These are phyloP conservation scores for Trichosporon sp. DNA, from an alignment of 1,284 basidiomycete genomes.

Conservation along the genomic window DNA sequence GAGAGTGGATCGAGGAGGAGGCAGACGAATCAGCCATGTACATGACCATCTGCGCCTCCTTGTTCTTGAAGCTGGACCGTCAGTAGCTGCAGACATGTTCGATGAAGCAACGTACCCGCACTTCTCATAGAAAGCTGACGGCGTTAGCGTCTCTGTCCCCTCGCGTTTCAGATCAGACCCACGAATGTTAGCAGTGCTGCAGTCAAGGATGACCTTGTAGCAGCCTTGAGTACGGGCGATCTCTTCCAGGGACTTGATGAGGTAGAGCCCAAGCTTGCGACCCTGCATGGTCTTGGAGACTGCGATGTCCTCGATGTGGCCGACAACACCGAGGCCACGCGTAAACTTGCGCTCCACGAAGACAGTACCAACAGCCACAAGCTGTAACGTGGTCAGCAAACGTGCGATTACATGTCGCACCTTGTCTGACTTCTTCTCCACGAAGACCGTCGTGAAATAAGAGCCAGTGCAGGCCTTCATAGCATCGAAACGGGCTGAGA, in stretches of 20 bases:
- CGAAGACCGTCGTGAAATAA: slow-evolving; percentile 82
- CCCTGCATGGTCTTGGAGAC: slow-evolving; percentile 85
- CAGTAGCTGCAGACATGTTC: neutral
- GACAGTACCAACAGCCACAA: slow-evolving; percentile 79
- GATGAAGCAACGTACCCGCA: slow-evolving; percentile 59
- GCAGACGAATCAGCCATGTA: slow-evolving; percentile 32
- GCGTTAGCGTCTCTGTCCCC: slow-evolving; percentile 8
- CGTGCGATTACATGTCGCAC: slow-evolving; percentile 11
- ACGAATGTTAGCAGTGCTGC: slow-evolving; percentile 86
- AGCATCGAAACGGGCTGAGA: slow-evolving; percentile 58
- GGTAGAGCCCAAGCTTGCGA: slow-evolving; percentile 71
- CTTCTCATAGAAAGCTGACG: slow-evolving; percentile 88
- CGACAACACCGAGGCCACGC: slow-evolving; percentile 70
- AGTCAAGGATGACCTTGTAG: slow-evolving; percentile 97
- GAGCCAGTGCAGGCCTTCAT: slow-evolving; percentile 54
- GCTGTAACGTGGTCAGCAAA: slow-evolving; percentile 32
- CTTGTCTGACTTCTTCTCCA: slow-evolving; percentile 66
- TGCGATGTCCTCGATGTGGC: slow-evolving; percentile 97
- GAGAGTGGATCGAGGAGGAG: neutral
- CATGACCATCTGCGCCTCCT: slow-evolving; percentile 82
- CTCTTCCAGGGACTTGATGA: slow-evolving; percentile 77
- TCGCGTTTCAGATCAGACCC: slow-evolving; percentile 39
- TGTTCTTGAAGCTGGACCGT: slow-evolving; percentile 59
- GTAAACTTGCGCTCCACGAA: slow-evolving; percentile 94
- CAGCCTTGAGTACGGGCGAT: slow-evolving; percentile 72